Percentiles rank a stretch among this genome's conserved stretches.
Conservation (phyloP, 495 filamentous ascomycete species). For the Aspergillus diversus region DNA sequence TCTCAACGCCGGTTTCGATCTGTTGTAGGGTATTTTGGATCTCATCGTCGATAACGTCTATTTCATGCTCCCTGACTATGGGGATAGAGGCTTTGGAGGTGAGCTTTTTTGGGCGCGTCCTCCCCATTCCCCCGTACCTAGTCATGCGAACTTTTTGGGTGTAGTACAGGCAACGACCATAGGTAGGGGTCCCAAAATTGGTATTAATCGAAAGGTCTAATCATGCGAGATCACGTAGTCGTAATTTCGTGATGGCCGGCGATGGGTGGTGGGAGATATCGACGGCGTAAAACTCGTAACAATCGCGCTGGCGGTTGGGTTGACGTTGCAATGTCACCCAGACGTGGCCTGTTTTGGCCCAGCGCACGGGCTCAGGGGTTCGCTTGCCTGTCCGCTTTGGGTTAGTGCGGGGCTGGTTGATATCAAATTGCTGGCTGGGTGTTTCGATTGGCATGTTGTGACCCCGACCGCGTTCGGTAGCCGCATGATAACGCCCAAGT, state of each 20-base stretch:
- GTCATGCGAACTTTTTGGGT: constrained; percentile 67
- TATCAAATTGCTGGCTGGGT: constrained; percentile 45
- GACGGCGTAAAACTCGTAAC: constrained; percentile 55
- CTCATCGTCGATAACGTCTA: constrained; percentile 76
- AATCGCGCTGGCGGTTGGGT: constrained; percentile 57
- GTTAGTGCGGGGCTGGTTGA: constrained; percentile 54
- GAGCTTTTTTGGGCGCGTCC: constrained; percentile 85
- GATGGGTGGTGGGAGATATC: constrained; percentile 56
- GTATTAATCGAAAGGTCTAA: constrained; percentile 46
- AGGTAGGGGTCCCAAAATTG: constrained; percentile 46
- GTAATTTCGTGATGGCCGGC: constrained; percentile 60
- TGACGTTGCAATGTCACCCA: constrained; percentile 64
- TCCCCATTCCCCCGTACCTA: constrained; percentile 61
- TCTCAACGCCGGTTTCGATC: constrained; percentile 95
- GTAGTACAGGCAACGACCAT: constrained; percentile 51
- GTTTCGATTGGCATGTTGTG: constrained; percentile 20
- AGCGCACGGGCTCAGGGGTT: constrained; percentile 55
- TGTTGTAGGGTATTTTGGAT: constrained; percentile 68
- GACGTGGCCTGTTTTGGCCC: constrained; percentile 49
- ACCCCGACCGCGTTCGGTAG: constrained; percentile 16
- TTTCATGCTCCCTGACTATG: constrained; percentile 85
- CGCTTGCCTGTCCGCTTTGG: constrained; percentile 46
- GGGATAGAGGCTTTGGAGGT: constrained; percentile 82
- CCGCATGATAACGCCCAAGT: constrained; percentile 5
- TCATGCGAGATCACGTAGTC: constrained; percentile 59